Base-by-base conservation (phyloP, 2,329 filamentous ascomycete genomes). In the Xylaria digitata region DNA sequence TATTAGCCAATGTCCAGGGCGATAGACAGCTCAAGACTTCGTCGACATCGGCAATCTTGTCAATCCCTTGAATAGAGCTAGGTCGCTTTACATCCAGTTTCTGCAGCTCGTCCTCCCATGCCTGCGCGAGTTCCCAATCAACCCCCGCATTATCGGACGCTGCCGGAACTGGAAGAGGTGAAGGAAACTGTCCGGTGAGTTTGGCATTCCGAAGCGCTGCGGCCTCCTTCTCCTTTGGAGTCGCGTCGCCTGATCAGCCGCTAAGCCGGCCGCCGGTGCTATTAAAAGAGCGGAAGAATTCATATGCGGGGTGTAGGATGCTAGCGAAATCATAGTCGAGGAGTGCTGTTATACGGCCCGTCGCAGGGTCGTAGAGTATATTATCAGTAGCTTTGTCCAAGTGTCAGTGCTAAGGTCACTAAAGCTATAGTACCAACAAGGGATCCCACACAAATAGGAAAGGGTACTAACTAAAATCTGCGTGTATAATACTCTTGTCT, bases 391-490 rank as follows among this genome's bases (percentile, higher is more conserved):
- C 63, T 65, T 42, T 52, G 17, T 49, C 26, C 23, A 45, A 37
- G 19, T 49, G 45, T 57, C 17, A 49, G 45, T 52, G 17, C 30
- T 40, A 50, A 50, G 19, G n/a, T 49, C 30, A 40, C 23, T 40
- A 26, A 49, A 50, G 45, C 26, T 48, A 42, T 5, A 40, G 40
- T 34, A 32, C 1, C 17, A 54, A 17, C 32, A 46, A 61, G 17
- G 8, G 23, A 53, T 45, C 11, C 13, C 32, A 21, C 43, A 26
- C 17, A 61, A 37, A 61, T 50, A 34, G 19, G 23, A 52, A 21
- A 43, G 6, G 37, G 26, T 45, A 65, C 57, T 45, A 7, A 65
- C 63, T 65, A 11, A 65, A 65, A 40, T 65, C 63, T 56, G 42
- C 63, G 13, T 65, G 50, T 17, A 57, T 17, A 40, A 61, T 61